Evolutionary conservation across 2,329 filamentous ascomycete species (phyloP).

Genomic region (Colletotrichum cuscutae): DNA sequence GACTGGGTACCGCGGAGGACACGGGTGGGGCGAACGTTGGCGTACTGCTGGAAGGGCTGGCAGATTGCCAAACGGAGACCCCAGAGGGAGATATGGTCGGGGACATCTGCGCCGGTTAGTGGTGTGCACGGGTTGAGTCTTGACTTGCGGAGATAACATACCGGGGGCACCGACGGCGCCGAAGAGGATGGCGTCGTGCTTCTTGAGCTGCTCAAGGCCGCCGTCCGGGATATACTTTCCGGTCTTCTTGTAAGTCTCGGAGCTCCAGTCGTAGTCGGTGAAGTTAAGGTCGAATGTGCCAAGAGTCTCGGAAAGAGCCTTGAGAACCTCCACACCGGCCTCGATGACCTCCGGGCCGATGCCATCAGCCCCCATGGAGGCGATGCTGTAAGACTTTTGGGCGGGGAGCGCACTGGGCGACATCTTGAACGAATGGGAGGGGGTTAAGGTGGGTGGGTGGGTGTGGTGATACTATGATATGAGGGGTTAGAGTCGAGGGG

Average conservation of each 20-base stretch:
- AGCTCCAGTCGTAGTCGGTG: conserved; percentile 73
- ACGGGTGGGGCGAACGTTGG: conserved; percentile 71
- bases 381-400: conserved; percentile 58
- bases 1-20: conserved; percentile 68
- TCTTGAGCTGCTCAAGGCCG: conserved; percentile 52
- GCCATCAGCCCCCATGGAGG: conserved; percentile 71
- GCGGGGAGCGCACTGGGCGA: conserved; percentile 31
- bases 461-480: background rate
- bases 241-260: conserved; percentile 71
- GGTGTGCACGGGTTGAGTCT: no score
- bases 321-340: conserved; percentile 69
- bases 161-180: conserved; percentile 43
- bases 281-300: conserved; percentile 71
- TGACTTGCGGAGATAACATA: background rate
- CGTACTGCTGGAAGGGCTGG: conserved; percentile 72
- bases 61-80: conserved; percentile 71
- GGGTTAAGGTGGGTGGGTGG: background rate
- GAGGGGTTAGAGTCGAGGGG: background rate
- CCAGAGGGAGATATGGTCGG: conserved; percentile 76
- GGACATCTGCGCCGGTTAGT: conserved; percentile 57
- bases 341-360: conserved; percentile 73
- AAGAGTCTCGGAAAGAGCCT: conserved; percentile 60
- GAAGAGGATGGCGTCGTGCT: conserved; percentile 44
- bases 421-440: conserved; percentile 11
- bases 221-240: conserved; percentile 73